Evolutionary conservation across 257 asterid genomes (phyloP), one percentile per base, ranked within the genome.

Genomic region (Agastache rugosa): DNA sequence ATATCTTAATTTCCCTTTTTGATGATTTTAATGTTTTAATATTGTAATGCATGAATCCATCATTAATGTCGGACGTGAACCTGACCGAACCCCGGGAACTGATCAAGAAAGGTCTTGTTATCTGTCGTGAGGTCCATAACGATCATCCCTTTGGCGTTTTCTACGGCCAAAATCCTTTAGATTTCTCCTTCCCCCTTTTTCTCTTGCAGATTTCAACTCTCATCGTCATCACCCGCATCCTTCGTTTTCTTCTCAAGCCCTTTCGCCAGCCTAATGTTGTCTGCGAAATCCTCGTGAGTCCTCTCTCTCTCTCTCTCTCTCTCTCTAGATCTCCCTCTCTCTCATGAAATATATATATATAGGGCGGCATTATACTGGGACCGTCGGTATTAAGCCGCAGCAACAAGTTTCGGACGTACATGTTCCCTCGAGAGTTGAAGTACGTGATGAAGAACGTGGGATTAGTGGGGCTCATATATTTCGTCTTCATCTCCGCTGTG

Each of bases 351-450:
- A n/a, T 39, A 9, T 7, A 16, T 50, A 12, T 29, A 9, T 44
- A 93, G 98, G 96, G 94, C 62, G 97, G 96, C 8, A 71, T 91
- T 41, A 86, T 91, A 58, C 61, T 93, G 5, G 98, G 98, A 59
- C 96, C 93, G 1, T 88, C 96, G 5, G 85, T 84, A 6, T 19
- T 90, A 27, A 65, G 96, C 73, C 84, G 89, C 6, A 88, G 47
- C 60, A 35, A 76, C 63, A 84, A 27, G 9, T 85, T 89, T 11
- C 82, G 47, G 0, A 39, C 53, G 0, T 78, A 79, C 59, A 14
- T 93, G 56, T 93, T 88, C 83, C 87, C 93, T 0, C 87, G 78
- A 0, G 81, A 77, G 11, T 83, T 84, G 0, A 54, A 55, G 0
- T 88, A 69, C 64, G 76, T 85, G 63, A 50, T 86, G 8, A 80